phyloP scores from a whole-genome alignment of 495 filamentous ascomycete genomes.

The Gamarada debralockiae region DNA sequence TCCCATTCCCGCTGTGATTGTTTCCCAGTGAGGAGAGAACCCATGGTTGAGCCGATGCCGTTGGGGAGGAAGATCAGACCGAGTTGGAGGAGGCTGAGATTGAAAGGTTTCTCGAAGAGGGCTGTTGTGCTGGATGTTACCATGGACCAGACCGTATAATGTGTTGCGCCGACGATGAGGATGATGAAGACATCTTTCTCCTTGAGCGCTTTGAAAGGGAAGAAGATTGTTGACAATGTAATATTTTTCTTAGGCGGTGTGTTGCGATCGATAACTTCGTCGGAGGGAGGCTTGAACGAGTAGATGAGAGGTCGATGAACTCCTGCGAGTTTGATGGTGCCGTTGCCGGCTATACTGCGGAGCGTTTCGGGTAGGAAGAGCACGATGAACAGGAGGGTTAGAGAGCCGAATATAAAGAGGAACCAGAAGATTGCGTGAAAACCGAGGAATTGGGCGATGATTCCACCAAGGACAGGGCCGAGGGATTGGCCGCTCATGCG shows the following conservation, averaged over 20 bases:
- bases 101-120: slow-evolving; percentile 56
- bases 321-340: slow-evolving; percentile 23
- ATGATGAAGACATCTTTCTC: slow-evolving; percentile 30
- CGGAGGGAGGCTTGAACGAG: neutral
- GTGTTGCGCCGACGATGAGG: slow-evolving; percentile 42
- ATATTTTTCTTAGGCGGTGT: slow-evolving; percentile 4
- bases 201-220: slow-evolving; percentile 6
- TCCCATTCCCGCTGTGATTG: slow-evolving; percentile 51
- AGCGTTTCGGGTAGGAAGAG: slow-evolving; percentile 52
- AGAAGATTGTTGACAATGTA: slow-evolving; percentile 1
- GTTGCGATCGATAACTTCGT: neutral
- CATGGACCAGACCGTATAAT: slow-evolving; percentile 54
- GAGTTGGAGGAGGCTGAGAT: slow-evolving; percentile 56
- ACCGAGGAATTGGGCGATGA: slow-evolving; percentile 42
- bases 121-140: slow-evolving; percentile 50
- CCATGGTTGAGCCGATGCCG: slow-evolving; percentile 61
- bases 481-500: slow-evolving; percentile 17
- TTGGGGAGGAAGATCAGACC: slow-evolving; percentile 57
- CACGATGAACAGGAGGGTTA: slow-evolving; percentile 37
- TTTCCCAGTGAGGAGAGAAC: slow-evolving; percentile 58
- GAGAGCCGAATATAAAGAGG: slow-evolving; percentile 40
- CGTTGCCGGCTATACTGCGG: slow-evolving; percentile 51
- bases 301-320: slow-evolving; percentile 16
- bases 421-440: slow-evolving; percentile 59
- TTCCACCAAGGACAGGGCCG: slow-evolving; percentile 52